Evolutionary conservation across 345 rosid genomes (phyloP).

Genomic region (Fremontodendron californicum): DNA sequence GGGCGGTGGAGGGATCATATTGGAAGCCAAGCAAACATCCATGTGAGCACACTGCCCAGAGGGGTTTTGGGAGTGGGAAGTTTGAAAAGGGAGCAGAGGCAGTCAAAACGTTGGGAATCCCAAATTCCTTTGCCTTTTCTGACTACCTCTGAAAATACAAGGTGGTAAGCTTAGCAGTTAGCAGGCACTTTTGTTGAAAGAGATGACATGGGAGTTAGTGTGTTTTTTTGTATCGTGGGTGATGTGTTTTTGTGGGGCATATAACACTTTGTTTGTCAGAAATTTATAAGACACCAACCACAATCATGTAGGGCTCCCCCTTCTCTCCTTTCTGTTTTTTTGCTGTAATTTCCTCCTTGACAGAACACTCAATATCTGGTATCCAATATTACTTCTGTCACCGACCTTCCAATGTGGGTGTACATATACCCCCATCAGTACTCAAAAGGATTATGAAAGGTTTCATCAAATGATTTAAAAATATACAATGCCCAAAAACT

Average conservation of each 20-base stretch:
- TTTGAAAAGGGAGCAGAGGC: constrained; percentile 1
- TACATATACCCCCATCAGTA: too few relatives aligned
- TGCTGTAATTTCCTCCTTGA: constrained; percentile 5
- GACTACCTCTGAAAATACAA: constrained; percentile 24
- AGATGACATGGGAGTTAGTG: constrained; percentile 34
- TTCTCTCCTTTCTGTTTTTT: background rate
- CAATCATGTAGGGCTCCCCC: constrained; percentile 8
- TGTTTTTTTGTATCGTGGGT: too few relatives aligned
- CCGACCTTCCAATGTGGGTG: too few relatives aligned
- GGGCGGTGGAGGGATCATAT: background rate
- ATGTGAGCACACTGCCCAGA: constrained; percentile 16
- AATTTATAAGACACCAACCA: constrained; percentile 17
- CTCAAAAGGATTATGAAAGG: background rate
- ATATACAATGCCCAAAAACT: background rate
- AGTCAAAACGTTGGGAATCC: constrained; percentile 48
- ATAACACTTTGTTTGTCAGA: constrained; percentile 17
- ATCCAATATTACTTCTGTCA: background rate
- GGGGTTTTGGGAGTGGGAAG: constrained; percentile 3
- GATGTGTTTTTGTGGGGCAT: constrained; percentile 25
- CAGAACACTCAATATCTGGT: background rate
- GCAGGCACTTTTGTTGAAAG: constrained; percentile 28
- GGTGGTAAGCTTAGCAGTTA: constrained; percentile 22
- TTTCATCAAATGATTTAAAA: too few relatives aligned
- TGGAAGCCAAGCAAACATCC: background rate
- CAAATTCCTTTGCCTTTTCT: constrained; percentile 10